Evolutionary conservation across 352 stramenopile species (phyloP).

Genomic region (Globisporangium middletonii): DNA sequence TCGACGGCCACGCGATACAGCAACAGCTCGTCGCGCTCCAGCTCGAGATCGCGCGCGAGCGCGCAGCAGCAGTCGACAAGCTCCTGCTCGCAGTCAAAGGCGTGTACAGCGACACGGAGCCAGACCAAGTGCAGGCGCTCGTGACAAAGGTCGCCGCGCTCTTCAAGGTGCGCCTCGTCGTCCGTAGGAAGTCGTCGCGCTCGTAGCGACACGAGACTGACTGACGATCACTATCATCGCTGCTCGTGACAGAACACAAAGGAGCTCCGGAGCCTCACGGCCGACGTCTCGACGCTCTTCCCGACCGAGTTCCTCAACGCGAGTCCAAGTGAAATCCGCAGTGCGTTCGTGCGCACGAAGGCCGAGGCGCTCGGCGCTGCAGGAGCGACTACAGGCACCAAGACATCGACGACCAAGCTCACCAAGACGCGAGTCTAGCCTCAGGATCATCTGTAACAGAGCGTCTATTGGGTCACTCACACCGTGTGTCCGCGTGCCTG

Average conservation of each 20-base stretch:
- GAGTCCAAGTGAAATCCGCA: slow-evolving; percentile 44
- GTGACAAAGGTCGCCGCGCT: slow-evolving; percentile 46
- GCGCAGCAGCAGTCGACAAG: slow-evolving; percentile 58
- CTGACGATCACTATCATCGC: background rate
- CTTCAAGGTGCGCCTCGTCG: slow-evolving; percentile 49
- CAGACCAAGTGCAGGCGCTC: slow-evolving; percentile 49
- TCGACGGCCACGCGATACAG: slow-evolving; percentile 60
- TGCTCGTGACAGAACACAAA: slow-evolving; percentile 49
- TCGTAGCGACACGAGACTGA: too few relatives aligned
- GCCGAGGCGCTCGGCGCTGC: slow-evolving; percentile 29
- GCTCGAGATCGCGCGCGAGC: slow-evolving; percentile 54
- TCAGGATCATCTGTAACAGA: background rate
- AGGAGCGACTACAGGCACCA: slow-evolving; percentile 3
- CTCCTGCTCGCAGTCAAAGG: slow-evolving; percentile 46
- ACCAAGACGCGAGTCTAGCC: background rate
- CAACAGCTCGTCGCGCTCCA: slow-evolving; percentile 54
- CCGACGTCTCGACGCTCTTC: slow-evolving; percentile 70
- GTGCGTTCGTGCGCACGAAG: slow-evolving; percentile 54
- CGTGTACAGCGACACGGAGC: slow-evolving; percentile 80
- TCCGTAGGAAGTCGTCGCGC: too few relatives aligned
- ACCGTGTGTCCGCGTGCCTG: background rate
- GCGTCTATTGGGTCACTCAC: background rate
- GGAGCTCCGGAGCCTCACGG: slow-evolving; percentile 80
- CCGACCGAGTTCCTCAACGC: slow-evolving; percentile 77
- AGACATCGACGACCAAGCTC: background rate